Percentiles rank a stretch among this genome's conserved stretches.
Conservation (phyloP, 1,284 basidiomycete genomes). For the Anthracocystis walkeri region DNA sequence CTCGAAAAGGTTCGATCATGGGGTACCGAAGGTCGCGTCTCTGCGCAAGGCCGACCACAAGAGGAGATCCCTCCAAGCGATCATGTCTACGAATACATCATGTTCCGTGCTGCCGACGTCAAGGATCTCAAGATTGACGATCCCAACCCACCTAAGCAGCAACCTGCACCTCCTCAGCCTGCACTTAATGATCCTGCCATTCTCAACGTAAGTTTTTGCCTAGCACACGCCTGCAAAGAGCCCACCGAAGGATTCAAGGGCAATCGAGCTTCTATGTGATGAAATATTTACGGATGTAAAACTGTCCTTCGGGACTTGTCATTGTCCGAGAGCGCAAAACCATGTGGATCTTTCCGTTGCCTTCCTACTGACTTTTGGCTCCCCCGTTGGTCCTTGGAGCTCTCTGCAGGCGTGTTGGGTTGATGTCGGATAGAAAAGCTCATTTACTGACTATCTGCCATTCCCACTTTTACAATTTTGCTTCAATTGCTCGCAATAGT, state of each 20-base stretch:
- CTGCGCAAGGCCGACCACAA: slow-evolving; percentile 71
- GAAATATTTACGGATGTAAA: slow-evolving; percentile 77
- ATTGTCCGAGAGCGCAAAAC: slow-evolving; percentile 78
- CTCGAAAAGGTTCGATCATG: slow-evolving; percentile 88
- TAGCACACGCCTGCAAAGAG: neutral
- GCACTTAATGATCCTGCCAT: slow-evolving; percentile 62
- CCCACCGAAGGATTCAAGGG: slow-evolving; percentile 4
- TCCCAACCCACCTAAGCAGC: slow-evolving; percentile 58
- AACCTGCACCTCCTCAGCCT: slow-evolving; percentile 36
- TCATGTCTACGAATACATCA: slow-evolving; percentile 73
- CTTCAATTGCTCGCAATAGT: slow-evolving; percentile 9
- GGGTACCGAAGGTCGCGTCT: slow-evolving; percentile 84
- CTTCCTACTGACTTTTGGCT: slow-evolving; percentile 76
- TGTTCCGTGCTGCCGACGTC: slow-evolving; percentile 70
- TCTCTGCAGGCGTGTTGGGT: neutral
- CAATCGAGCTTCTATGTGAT: slow-evolving; percentile 24
- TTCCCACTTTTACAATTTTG: neutral
- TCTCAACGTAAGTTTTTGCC: slow-evolving; percentile 56
- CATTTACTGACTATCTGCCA: slow-evolving; percentile 9
- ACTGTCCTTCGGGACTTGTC: slow-evolving; percentile 72
- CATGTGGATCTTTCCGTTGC: slow-evolving; percentile 80
- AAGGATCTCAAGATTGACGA: slow-evolving; percentile 71
- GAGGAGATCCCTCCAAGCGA: slow-evolving; percentile 70
- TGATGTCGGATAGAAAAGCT: neutral
- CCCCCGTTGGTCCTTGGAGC: slow-evolving; percentile 5